A percentile compares a stretch with the other conserved stretches of the same genome.
Evolutionary conservation across 2,329 filamentous ascomycete species (phyloP).

Genomic region (Penicillium sp.): DNA sequence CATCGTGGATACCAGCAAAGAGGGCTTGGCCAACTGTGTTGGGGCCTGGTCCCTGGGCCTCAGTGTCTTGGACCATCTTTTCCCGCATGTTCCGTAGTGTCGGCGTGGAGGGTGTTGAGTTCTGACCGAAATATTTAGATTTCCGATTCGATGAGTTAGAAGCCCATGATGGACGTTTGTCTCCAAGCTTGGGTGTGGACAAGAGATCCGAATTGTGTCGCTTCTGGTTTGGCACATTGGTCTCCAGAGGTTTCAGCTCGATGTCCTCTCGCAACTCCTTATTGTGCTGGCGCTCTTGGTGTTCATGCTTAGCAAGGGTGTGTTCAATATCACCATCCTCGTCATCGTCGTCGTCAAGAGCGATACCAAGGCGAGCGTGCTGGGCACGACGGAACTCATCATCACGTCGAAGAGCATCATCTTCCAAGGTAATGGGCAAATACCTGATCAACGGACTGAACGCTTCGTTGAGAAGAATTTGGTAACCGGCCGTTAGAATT

Average conservation of each 20-base stretch:
- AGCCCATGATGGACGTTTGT: constrained; percentile 43
- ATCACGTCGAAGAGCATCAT: constrained; percentile 88
- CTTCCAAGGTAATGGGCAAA: constrained; percentile 90
- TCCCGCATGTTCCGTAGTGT: constrained; percentile 35
- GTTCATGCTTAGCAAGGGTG: constrained; percentile 47
- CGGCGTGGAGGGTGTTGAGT: constrained; percentile 34
- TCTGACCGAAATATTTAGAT: constrained; percentile 40
- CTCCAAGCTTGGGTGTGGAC: constrained; percentile 24
- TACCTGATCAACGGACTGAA: constrained; percentile 86
- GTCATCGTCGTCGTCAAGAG: constrained; percentile 52
- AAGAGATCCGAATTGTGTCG: constrained; percentile 10
- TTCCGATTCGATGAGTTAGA: constrained; percentile 41
- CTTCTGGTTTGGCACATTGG: constrained; percentile 19
- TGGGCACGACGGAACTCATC: constrained; percentile 82
- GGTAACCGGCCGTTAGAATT: constrained; percentile 71
- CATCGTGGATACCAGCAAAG: constrained; percentile 84
- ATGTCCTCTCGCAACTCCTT: constrained; percentile 50
- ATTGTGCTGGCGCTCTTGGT: constrained; percentile 38
- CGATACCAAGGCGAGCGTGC: constrained; percentile 64
- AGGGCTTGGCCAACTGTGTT: constrained; percentile 70
- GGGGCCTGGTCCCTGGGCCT: constrained; percentile 62
- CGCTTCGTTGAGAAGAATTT: constrained; percentile 74
- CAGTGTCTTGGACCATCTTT: constrained; percentile 55
- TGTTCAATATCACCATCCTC: constrained; percentile 39
- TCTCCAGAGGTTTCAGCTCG: constrained; percentile 44